A percentile compares a stretch with the other conserved stretches of the same genome.
Evolutionary conservation across 140 eudicot species (phyloP).

Genomic region (Flaveria floridana): DNA sequence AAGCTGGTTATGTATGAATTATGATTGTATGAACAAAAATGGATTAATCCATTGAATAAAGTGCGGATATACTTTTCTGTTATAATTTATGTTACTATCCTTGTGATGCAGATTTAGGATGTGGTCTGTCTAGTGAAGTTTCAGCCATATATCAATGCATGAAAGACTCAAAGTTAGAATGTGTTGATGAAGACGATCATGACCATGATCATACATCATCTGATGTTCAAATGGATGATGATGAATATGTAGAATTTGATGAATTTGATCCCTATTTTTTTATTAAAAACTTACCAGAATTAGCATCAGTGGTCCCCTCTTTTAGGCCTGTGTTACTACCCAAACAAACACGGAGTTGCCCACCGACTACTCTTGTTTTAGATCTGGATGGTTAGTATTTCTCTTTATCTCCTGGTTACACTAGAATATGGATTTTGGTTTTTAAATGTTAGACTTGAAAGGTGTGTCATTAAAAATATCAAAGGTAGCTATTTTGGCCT

Average conservation of each 20-base stretch:
- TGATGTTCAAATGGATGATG: conserved; percentile 67
- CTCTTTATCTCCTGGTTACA: background rate
- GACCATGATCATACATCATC: conserved; percentile 61
- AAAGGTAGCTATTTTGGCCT: background rate
- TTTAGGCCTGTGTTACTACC: conserved; percentile 80
- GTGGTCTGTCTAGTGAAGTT: conserved; percentile 62
- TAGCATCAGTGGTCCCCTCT: conserved; percentile 82
- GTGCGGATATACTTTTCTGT: conserved; percentile 7
- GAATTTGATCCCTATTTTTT: conserved; percentile 93
- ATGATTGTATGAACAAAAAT: background rate
- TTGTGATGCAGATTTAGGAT: conserved; percentile 55
- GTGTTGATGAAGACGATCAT: conserved; percentile 69
- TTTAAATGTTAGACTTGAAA: background rate
- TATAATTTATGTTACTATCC: conserved; percentile 13
- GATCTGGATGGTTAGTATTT: conserved; percentile 85
- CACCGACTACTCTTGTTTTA: conserved; percentile 82
- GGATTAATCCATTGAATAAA: conserved; percentile 2
- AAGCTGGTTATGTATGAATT: conserved; percentile 36
- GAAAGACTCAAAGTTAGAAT: conserved; percentile 79
- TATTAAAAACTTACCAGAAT: conserved; percentile 83
- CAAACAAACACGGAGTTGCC: conserved; percentile 93
- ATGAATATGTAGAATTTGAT: conserved; percentile 84
- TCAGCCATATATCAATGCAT: conserved; percentile 74
- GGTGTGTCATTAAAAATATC: background rate
- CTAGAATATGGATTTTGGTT: background rate